Conservation (phyloP, 2,329 filamentous ascomycete genomes). For the Fusarium palustre region DNA sequence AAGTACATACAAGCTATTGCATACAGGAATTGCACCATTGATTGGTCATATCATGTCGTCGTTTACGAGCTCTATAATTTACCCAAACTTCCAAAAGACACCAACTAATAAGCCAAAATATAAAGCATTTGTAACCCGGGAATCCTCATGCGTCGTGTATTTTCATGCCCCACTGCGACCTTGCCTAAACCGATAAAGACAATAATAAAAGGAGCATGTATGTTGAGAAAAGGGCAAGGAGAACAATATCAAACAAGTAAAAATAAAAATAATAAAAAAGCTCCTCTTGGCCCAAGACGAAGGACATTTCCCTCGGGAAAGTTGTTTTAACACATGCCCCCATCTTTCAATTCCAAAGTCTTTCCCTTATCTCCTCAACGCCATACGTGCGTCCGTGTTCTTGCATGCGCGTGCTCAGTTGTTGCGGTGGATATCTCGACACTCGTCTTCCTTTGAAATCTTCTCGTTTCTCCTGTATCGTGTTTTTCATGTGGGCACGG, state of each 20-base stretch:
- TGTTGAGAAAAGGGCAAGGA: conserved; percentile 24
- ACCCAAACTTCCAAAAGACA: neutral
- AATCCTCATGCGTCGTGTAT: conserved; percentile 43
- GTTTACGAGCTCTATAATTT: conserved; percentile 29
- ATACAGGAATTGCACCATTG: neutral
- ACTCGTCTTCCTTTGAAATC: conserved; percentile 22
- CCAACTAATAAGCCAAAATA: conserved; percentile 6
- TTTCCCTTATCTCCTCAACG: conserved; percentile 48
- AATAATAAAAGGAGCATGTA: conserved; percentile 31
- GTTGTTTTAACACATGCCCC: conserved; percentile 15
- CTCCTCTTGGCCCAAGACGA: conserved; percentile 24
- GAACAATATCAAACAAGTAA: conserved; percentile 9
- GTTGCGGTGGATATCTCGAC: conserved; percentile 11
- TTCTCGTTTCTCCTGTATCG: conserved; percentile 30
- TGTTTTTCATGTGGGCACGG: conserved; percentile 33
- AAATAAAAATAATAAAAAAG: conserved; percentile 8
- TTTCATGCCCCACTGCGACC: conserved; percentile 44
- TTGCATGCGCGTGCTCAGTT: conserved; percentile 33
- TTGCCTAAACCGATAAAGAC: conserved; percentile 22
- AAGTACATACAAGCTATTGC: neutral
- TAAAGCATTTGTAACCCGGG: conserved; percentile 15
- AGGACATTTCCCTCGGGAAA: conserved; percentile 4
- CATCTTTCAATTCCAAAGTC: conserved; percentile 30
- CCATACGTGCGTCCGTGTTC: conserved; percentile 45
- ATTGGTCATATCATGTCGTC: conserved; percentile 9